Percentiles rank a stretch among this genome's conserved stretches.
Conservation (phyloP, 345 rosid genomes). For the Psidium guajava region DNA sequence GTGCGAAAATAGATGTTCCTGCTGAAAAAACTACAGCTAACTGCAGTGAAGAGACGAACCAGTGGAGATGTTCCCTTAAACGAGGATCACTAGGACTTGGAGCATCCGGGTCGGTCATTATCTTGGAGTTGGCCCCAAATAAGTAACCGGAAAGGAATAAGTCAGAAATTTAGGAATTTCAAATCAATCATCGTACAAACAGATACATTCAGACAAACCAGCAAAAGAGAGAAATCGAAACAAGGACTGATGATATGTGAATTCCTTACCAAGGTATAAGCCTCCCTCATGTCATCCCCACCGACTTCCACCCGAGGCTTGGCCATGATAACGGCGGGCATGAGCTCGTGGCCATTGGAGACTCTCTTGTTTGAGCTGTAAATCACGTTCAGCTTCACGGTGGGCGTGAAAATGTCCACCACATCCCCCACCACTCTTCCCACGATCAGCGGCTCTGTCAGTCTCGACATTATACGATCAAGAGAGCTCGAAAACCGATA, state of each 20-base stretch:
- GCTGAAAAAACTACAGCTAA: constrained; percentile 9
- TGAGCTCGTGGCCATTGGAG: constrained; percentile 61
- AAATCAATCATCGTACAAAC: neutral
- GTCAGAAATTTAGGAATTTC: neutral
- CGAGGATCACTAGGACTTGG: constrained; percentile 90
- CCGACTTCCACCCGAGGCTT: constrained; percentile 69
- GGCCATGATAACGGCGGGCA: constrained; percentile 36
- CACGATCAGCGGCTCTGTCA: constrained; percentile 37
- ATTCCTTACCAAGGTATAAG: constrained; percentile 46
- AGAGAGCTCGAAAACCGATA: neutral
- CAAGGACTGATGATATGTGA: neutral
- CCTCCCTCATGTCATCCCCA: constrained; percentile 64
- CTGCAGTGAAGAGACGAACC: constrained; percentile 23
- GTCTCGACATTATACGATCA: constrained; percentile 24
- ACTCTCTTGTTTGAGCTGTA: constrained; percentile 56
- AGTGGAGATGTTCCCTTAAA: constrained; percentile 77
- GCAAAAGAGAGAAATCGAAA: neutral
- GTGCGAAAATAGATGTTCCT: neutral
- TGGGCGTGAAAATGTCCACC: constrained; percentile 50
- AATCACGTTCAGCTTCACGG: constrained; percentile 46
- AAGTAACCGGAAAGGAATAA: neutral
- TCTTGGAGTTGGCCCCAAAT: constrained; percentile 12
- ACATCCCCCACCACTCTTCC: constrained; percentile 82
- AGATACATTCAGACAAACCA: neutral
- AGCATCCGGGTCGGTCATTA: constrained; percentile 92